phyloP scores from a whole-genome alignment of 768 basidiomycete genomes.

The Phylloporus rhodoxanthus region DNA sequence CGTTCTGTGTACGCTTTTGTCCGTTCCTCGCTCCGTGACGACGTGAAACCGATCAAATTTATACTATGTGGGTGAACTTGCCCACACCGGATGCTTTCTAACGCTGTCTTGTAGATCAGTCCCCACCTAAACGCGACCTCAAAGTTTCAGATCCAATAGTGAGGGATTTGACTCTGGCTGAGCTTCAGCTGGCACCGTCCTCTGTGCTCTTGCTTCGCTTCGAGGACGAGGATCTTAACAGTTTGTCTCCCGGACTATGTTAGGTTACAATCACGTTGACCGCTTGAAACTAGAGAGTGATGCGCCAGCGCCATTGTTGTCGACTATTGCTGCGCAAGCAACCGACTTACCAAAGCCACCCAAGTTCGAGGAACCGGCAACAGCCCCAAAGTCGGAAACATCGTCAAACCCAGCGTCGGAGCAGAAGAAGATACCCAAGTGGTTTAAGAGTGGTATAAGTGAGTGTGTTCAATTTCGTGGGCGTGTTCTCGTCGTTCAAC shows the following conservation, averaged over 20 bases:
- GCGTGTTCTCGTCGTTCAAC: not conserved
- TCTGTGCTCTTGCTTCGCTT: conserved; percentile 75
- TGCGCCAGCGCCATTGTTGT: conserved; percentile 58
- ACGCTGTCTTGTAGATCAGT: conserved; percentile 50
- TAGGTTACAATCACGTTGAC: not conserved
- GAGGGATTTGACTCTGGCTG: conserved; percentile 57
- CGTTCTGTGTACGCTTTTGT: conserved; percentile 82
- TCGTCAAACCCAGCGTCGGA: conserved; percentile 24
- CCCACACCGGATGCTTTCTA: not conserved
- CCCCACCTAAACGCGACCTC: conserved; percentile 76
- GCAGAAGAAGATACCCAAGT: conserved; percentile 65
- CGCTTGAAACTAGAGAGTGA: conserved; percentile 38
- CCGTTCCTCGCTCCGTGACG: conserved; percentile 60
- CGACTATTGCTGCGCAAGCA: conserved; percentile 51
- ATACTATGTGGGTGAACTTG: conserved; percentile 59
- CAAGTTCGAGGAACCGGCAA: conserved; percentile 23
- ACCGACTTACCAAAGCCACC: conserved; percentile 63
- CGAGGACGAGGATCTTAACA: conserved; percentile 63
- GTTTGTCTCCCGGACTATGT: conserved; percentile 31
- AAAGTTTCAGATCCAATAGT: conserved; percentile 74
- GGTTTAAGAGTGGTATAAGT: conserved; percentile 69
- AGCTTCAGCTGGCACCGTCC: conserved; percentile 75
- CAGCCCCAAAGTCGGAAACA: conserved; percentile 2
- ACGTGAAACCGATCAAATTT: conserved; percentile 75
- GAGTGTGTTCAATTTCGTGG: conserved; percentile 17